A percentile compares a stretch with the other conserved stretches of the same genome.
Evolutionary conservation across 2,329 filamentous ascomycete species (phyloP).

Genomic region (Talaromyces pinophilus): DNA sequence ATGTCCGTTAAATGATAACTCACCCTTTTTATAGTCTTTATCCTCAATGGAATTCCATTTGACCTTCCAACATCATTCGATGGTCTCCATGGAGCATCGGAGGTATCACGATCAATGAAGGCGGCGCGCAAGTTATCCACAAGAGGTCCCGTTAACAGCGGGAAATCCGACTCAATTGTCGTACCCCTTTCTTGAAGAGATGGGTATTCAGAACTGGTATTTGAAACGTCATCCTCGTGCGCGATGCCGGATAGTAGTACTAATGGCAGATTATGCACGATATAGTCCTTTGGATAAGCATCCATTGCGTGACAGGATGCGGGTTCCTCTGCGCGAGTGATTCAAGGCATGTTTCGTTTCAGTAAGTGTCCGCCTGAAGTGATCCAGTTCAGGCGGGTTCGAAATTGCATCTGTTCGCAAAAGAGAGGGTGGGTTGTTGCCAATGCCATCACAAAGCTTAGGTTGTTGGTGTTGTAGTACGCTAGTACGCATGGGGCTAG

Average conservation of each 20-base stretch:
- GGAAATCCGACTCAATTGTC: constrained; percentile 69
- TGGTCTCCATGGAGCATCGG: constrained; percentile 66
- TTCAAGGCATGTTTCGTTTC: constrained; percentile 36
- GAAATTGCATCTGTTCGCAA: not conserved
- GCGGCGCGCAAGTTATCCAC: constrained; percentile 66
- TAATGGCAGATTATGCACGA: constrained; percentile 84
- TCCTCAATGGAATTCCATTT: constrained; percentile 61
- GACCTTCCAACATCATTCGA: constrained; percentile 54
- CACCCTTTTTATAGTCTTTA: constrained; percentile 80
- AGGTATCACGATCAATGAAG: constrained; percentile 66
- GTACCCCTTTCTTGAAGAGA: constrained; percentile 60
- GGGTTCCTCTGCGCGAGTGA: constrained; percentile 23
- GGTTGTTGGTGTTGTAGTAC: not conserved
- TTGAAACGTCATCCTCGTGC: constrained; percentile 27
- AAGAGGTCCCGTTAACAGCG: constrained; percentile 64
- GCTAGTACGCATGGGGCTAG: not conserved
- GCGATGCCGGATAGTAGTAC: constrained; percentile 77
- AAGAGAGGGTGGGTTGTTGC: not conserved
- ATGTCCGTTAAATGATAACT: constrained; percentile 38
- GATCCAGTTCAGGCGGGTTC: not conserved
- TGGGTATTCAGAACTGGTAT: constrained; percentile 47
- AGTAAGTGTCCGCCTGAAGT: constrained; percentile 11
- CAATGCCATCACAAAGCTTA: constrained; percentile 2
- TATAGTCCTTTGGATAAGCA: constrained; percentile 62
- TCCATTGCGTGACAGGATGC: constrained; percentile 45